Percentiles rank a stretch among this genome's conserved stretches.
Evolutionary conservation across 768 basidiomycete genomes (phyloP).

Genomic region (Hericium erinaceus): DNA sequence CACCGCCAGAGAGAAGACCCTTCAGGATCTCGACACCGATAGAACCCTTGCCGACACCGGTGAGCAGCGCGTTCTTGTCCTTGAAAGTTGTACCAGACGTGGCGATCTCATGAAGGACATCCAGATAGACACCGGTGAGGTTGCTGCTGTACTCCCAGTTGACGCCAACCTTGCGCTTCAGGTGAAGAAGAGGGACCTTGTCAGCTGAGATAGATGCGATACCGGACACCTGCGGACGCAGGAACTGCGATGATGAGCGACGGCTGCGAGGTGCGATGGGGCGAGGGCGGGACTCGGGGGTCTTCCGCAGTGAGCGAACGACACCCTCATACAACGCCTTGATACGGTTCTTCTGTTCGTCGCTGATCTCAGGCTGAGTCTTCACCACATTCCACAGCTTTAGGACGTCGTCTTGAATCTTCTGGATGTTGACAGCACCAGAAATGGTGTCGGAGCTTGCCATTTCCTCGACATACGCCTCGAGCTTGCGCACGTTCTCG

Average conservation of each 20-base stretch:
- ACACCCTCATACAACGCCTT: conserved; percentile 95
- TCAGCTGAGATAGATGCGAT: conserved; percentile 71
- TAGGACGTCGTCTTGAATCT: conserved; percentile 93
- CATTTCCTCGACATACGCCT: conserved; percentile 98
- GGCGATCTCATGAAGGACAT: conserved; percentile 95
- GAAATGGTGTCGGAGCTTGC: conserved; percentile 87
- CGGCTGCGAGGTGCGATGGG: conserved; percentile 51
- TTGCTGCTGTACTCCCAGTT: conserved; percentile 98
- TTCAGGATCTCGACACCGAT: conserved; percentile 98
- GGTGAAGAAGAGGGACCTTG: conserved; percentile 88
- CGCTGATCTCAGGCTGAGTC: conserved; percentile 92
- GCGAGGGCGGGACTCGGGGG: conserved; percentile 52
- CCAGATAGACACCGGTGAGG: conserved; percentile 90
- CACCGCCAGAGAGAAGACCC: conserved; percentile 92
- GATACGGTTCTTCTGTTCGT: conserved; percentile 93
- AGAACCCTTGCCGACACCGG: conserved; percentile 95
- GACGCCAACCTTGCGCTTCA: conserved; percentile 93
- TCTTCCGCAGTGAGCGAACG: conserved; percentile 82
- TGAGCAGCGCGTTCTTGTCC: conserved; percentile 97
- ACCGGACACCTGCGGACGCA: conserved; percentile 79
- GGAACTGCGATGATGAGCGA: conserved; percentile 93
- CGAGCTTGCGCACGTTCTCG: conserved; percentile 92
- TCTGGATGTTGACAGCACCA: conserved; percentile 84
- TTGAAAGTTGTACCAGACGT: conserved; percentile 98
- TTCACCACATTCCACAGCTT: conserved; percentile 98